These are phyloP conservation scores for Hirsutella rhossiliensis DNA, from an alignment of 2,329 filamentous ascomycete genomes.

Conservation along the genomic window DNA sequence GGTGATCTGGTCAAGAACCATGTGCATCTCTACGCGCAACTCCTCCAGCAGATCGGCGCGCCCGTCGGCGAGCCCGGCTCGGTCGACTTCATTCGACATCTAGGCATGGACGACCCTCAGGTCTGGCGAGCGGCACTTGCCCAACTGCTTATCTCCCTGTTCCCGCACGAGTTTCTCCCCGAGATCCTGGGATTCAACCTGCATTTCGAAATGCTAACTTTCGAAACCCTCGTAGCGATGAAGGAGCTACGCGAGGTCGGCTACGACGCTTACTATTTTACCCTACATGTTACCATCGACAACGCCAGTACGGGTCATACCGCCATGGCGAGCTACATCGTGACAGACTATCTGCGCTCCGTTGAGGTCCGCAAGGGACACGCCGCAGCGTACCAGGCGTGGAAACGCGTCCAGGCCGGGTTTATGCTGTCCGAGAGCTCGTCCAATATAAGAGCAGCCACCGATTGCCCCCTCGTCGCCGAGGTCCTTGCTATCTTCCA, in stretches of 20 bases:
- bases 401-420: slow-evolving; percentile 6
- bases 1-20: slow-evolving; percentile 34
- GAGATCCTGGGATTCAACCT: slow-evolving; percentile 39
- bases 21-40: slow-evolving; percentile 19
- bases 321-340: slow-evolving; percentile 29
- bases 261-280: slow-evolving; percentile 33
- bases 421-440: slow-evolving; percentile 6
- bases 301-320: slow-evolving; percentile 35
- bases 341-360: slow-evolving; percentile 24
- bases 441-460: neutral
- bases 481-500: slow-evolving; percentile 1
- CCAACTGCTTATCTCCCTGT: slow-evolving; percentile 33
- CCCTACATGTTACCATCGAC: slow-evolving; percentile 37
- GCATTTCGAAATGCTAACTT: slow-evolving; percentile 29
- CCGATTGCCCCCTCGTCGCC: neutral
- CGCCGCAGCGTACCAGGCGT: slow-evolving; percentile 2
- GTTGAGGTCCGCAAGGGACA: slow-evolving; percentile 5
- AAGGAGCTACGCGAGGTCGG: slow-evolving; percentile 30
- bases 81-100: slow-evolving; percentile 5
- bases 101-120: neutral
- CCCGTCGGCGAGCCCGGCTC: slow-evolving; percentile 2
- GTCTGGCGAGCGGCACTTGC: slow-evolving; percentile 30
- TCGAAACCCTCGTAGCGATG: slow-evolving; percentile 12
- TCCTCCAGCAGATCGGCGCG: slow-evolving; percentile 9
- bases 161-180: slow-evolving; percentile 34